Evolutionary conservation across 2,329 filamentous ascomycete species (phyloP).

Genomic region (Colletotrichum godetiae): DNA sequence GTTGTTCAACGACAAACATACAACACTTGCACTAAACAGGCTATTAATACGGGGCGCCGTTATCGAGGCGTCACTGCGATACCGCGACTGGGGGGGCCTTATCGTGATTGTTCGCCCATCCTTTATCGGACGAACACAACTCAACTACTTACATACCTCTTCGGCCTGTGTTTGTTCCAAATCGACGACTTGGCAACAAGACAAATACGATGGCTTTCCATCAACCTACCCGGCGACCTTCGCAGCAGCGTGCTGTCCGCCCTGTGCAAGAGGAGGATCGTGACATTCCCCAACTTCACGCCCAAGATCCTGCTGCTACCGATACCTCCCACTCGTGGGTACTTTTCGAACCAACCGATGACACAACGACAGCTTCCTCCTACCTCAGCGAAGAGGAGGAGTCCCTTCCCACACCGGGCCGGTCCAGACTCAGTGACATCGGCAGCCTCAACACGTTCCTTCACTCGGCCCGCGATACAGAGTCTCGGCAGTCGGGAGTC

Average conservation of each 20-base stretch:
- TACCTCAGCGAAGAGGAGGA: constrained; percentile 76
- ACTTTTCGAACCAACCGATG: constrained; percentile 82
- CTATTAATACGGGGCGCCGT: constrained; percentile 10
- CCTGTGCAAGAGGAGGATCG: constrained; percentile 54
- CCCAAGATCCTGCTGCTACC: constrained; percentile 36
- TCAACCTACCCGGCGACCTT: constrained; percentile 65
- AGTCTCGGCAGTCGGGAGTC: constrained; percentile 52
- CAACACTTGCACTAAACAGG: neutral
- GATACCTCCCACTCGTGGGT: constrained; percentile 91
- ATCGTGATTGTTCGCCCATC: constrained; percentile 21
- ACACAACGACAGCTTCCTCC: constrained; percentile 70
- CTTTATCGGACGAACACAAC: constrained; percentile 24
- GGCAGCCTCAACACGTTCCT: constrained; percentile 80
- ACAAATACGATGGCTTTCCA: constrained; percentile 66
- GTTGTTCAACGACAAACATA: constrained; percentile 17
- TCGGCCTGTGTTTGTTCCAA: constrained; percentile 4
- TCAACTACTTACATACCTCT: neutral
- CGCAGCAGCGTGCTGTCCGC: constrained; percentile 58
- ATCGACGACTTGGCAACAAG: constrained; percentile 2
- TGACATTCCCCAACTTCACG: constrained; percentile 40
- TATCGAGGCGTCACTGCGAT: constrained; percentile 28
- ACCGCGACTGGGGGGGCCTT: constrained; percentile 29
- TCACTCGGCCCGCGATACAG: constrained; percentile 65
- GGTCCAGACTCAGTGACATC: constrained; percentile 82
- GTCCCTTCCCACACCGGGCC: constrained; percentile 73